These are phyloP conservation scores for Lantana camara DNA, from an alignment of 257 asterid genomes.

Conservation along the genomic window DNA sequence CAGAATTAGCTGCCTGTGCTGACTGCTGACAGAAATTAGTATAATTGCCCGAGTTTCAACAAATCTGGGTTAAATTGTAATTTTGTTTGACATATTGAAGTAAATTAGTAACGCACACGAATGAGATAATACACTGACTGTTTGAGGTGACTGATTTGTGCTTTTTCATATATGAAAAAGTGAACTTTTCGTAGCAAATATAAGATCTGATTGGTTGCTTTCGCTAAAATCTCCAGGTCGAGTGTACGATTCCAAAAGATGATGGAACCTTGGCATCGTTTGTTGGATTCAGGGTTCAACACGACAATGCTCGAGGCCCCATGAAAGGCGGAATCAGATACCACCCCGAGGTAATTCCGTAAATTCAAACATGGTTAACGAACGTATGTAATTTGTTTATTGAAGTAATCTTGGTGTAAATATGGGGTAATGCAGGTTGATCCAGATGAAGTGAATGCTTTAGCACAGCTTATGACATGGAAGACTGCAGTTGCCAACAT, in stretches of 20 bases:
- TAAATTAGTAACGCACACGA: no score
- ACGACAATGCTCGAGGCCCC: constrained; percentile 94
- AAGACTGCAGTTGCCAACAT: constrained; percentile 95
- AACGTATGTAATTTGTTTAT: neutral
- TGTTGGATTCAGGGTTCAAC: constrained; percentile 92
- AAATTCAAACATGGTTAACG: neutral
- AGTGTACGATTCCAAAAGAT: constrained; percentile 93
- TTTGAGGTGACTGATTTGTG: no score
- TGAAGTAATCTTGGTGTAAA: no score
- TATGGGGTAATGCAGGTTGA: constrained; percentile 68
- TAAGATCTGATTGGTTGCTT: neutral
- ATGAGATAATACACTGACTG: no score
- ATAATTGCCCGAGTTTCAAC: no score
- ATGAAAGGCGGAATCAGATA: constrained; percentile 99
- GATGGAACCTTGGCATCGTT: constrained; percentile 86
- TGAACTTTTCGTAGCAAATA: no score
- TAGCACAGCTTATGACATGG: constrained; percentile 98
- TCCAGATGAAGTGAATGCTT: constrained; percentile 92
- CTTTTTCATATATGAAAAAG: no score
- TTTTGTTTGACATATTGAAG: no score
- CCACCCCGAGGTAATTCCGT: constrained; percentile 69
- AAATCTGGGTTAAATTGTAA: no score
- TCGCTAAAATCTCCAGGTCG: constrained; percentile 55
- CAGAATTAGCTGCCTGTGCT: no score
- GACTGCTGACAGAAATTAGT: no score